These are phyloP conservation scores for Brassica nigra DNA, from an alignment of 345 rosid species.

Conservation along the genomic window DNA sequence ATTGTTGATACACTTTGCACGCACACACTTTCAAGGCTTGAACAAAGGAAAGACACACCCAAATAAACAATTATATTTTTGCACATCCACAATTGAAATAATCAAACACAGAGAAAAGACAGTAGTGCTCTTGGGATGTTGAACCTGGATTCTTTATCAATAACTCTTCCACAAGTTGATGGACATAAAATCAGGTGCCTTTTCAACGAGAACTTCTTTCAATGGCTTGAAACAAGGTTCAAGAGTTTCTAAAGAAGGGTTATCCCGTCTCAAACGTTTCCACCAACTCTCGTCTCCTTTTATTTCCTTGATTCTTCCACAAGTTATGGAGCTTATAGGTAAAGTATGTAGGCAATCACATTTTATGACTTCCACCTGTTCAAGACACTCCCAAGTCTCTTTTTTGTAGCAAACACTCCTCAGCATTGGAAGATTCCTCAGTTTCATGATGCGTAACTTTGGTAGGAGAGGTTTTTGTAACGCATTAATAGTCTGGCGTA, in stretches of 20 bases:
- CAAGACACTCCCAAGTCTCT: neutral
- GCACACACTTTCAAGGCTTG: neutral
- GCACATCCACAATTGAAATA: neutral
- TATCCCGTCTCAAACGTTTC: neutral
- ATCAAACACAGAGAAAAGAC: neutral
- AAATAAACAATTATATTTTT: too few species aligned
- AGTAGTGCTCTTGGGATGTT: neutral
- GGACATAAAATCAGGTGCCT: too few species aligned
- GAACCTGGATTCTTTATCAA: neutral
- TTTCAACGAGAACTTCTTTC: too few species aligned
- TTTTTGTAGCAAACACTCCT: neutral
- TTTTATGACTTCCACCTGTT: neutral
- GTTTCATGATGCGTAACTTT: neutral
- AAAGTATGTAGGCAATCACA: neutral
- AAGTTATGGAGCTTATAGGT: neutral
- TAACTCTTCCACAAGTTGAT: too few species aligned
- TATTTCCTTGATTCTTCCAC: neutral
- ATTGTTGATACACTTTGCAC: neutral
- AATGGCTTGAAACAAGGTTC: neutral
- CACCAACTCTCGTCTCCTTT: neutral
- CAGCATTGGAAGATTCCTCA: neutral
- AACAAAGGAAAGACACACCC: neutral
- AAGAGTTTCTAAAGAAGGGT: neutral
- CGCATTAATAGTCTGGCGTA: neutral
- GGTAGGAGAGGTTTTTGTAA: neutral